Evolutionary conservation across 805 yeast genomes (phyloP), one percentile per base, ranked within the genome.

Genomic region (Dipodascus albidus): DNA sequence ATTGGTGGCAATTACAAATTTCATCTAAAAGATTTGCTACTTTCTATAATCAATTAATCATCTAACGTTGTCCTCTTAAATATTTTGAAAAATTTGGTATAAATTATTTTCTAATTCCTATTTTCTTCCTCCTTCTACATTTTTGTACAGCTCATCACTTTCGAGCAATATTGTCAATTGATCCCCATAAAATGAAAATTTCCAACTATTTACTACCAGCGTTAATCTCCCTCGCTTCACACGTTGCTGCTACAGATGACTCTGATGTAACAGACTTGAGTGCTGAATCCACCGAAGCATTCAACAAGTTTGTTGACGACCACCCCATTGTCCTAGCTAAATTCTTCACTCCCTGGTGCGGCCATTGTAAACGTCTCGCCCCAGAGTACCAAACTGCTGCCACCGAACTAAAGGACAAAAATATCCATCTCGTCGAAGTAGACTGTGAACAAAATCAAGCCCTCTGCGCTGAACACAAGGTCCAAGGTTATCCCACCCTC

Each of bases 291-390:
- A 77, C 77, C 20, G 44, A 38, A 38, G 15, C 44, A 55, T 91
- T 87, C 67, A 77, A 78, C 54, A 68, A 74, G 15, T 87, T 86
- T 69, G 70, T 91, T 58, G 70, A 72, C 50, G 80, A 76, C 53
- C 85, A 90, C 73, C 85, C 88, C 35, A 23, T 47, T 4, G 49
- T 59, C 8, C 70, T 89, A 19, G 89, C 88, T 20, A 88, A 89
- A 70, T 90, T 90, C 68, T 90, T 85, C 67, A 97, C 98, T 2
- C 96, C 97, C 44, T 90, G 98, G 98, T 91, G 99, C 73, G 96
- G 97, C 3, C 88, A 91, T 68, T 91, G 99, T 69, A 77, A 82
- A 61, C 76, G 80, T 54, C 71, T 91, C 51, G 78, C 80, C 55
- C 82, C 85, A 2, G 80, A 79, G 1, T 84, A 74, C 67, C 71